Base-by-base conservation (phyloP, 2,329 filamentous ascomycete species). In the Rosellinia necatrix region DNA sequence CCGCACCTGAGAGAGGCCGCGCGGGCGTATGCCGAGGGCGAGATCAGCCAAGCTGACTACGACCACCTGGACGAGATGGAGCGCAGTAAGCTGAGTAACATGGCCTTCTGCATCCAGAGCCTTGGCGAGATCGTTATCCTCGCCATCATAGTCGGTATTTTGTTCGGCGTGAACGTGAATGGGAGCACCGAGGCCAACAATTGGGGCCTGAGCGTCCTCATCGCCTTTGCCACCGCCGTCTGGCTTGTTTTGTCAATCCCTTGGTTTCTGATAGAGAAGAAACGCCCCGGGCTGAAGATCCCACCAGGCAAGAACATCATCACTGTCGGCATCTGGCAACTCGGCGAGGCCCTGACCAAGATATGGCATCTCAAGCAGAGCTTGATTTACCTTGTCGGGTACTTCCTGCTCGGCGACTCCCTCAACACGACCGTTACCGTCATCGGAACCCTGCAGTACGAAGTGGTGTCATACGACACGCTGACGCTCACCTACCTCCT, bases 341-440 rank as follows among this genome's bases (percentile, higher is more conserved):
- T 88, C 0, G 78, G 75, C 54, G 76, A 82, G 59, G 86, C 86
- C 0, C 53, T 82, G 1, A 74, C 71, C 0, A 80, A 87, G 66
- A 82, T 89, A 13, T 86, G 83, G 81, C 79, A 82, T 32, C 71
- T 89, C 40, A 85, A 83, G 66, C 87, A 89, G 71, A 86, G 81
- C 59, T 69, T 89, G 24, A 74, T 87, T 15, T 89, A 89, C 68
- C 77, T 90, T 0, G 78, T 84, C 37, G 84, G 82, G 3, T 89
- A 88, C 66, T 89, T 89, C 66, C 74, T 89, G 2, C 78, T 89
- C 0, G 86, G 84, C n/a, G 87, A 89, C 70, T 85, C 82, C 1
- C 75, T 89, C 30, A 89, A 89, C 68, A 90, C 87, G 0, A 88
- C 86, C 0, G 83, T 88, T 4, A 89, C 87, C 0, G 85, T 89